Conservation (phyloP, 2,329 filamentous ascomycete species). For the Pseudocercospora fijiensis region DNA sequence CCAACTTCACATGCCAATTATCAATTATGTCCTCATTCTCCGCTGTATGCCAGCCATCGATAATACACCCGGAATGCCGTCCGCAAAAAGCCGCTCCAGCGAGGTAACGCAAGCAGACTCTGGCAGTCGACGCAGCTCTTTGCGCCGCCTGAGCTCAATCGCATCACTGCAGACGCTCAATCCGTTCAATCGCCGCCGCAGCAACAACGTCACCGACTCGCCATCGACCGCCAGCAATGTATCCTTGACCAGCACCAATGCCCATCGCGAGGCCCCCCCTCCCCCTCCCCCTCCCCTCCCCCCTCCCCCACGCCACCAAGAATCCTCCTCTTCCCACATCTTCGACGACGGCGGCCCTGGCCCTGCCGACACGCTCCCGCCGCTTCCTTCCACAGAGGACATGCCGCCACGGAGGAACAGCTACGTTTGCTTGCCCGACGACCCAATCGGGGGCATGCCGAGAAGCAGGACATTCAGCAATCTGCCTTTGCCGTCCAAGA, state of each 20-base stretch:
- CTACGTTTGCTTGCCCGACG: slow-evolving; percentile 37
- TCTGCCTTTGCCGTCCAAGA: slow-evolving; percentile 34
- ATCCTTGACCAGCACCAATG: slow-evolving; percentile 28
- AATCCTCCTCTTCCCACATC: slow-evolving; percentile 10
- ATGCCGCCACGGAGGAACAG: slow-evolving; percentile 30
- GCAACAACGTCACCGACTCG: slow-evolving; percentile 23
- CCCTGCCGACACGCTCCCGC: slow-evolving; percentile 17
- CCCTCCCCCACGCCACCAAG: slow-evolving; percentile 17
- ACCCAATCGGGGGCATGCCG: slow-evolving; percentile 37
- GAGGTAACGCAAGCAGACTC: slow-evolving; percentile 22
- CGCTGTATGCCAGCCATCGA: neutral
- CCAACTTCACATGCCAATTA: neutral
- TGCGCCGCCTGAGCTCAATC: slow-evolving; percentile 38
- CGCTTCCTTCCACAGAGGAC: slow-evolving; percentile 8
- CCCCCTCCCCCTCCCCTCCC: no score
- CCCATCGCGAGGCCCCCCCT: no score
- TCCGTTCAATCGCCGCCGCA: slow-evolving; percentile 38
- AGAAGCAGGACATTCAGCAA: slow-evolving; percentile 41
- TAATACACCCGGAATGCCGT: slow-evolving; percentile 24
- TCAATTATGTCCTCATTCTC: neutral
- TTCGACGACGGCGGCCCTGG: slow-evolving; percentile 15
- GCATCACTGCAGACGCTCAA: slow-evolving; percentile 38
- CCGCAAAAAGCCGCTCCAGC: slow-evolving; percentile 28
- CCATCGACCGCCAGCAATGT: slow-evolving; percentile 29
- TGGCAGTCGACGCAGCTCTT: slow-evolving; percentile 25